These are phyloP conservation scores for Sporothrix protearum DNA, from an alignment of 2,329 filamentous ascomycete genomes.

Conservation along the genomic window DNA sequence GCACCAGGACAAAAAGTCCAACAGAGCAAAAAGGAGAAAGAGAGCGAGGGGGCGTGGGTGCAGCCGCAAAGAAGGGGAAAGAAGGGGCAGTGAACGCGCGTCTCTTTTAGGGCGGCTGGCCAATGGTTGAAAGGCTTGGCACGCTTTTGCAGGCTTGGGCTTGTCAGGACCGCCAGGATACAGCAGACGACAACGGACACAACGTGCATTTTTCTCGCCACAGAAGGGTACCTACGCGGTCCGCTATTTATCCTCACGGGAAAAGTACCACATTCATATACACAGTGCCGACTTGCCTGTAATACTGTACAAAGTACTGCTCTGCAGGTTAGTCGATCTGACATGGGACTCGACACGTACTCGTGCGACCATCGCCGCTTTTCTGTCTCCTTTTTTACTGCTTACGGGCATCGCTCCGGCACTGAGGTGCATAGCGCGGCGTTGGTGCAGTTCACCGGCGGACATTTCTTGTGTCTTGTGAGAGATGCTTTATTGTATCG, in stretches of 20 bases:
- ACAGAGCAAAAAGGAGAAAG: not conserved
- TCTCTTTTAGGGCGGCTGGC: slow-evolving; percentile 23
- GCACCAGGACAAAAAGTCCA: not conserved
- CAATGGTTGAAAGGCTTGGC: slow-evolving; percentile 26
- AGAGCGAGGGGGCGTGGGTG: slow-evolving; percentile 17
- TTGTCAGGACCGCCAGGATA: slow-evolving; percentile 13
- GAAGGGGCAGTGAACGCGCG: slow-evolving; percentile 29
- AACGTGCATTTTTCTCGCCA: not conserved
- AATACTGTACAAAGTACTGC: no score
- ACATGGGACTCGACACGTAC: slow-evolving; percentile 13
- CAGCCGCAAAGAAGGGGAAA: slow-evolving; percentile 11
- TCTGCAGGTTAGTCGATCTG: not conserved
- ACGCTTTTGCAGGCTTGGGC: slow-evolving; percentile 19
- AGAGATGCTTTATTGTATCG: not conserved
- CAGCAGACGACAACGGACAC: slow-evolving; percentile 19
- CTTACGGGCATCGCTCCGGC: slow-evolving; percentile 2
- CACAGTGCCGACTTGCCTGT: no score
- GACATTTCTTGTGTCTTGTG: not conserved
- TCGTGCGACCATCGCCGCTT: slow-evolving; percentile 1
- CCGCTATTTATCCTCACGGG: not conserved
- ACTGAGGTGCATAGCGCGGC: not conserved
- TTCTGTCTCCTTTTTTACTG: not conserved
- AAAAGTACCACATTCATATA: not conserved
- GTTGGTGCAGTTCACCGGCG: slow-evolving; percentile 1
- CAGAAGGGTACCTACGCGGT: not conserved